Evolutionary conservation across 345 rosid species (phyloP), one percentile per base, ranked within the genome.

Genomic region (Ailanthus altissimus): DNA sequence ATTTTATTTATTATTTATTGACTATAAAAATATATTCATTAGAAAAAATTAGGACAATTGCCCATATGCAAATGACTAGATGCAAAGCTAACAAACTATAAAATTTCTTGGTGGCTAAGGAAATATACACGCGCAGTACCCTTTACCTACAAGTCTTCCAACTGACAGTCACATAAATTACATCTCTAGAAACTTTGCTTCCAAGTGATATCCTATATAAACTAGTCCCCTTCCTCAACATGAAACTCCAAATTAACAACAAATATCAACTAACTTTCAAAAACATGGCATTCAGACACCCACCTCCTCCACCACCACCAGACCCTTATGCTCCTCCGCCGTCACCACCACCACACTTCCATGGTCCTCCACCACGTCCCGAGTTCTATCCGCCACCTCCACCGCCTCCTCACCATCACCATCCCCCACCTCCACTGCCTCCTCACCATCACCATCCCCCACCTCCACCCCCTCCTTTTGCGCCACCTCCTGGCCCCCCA

Each of bases 341-440:
- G 13, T 78, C 78, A 2, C 82, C 70, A 14, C 81, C 73, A 3
- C 79, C 81, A 3, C 74, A 49, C 36, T 8, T 20, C 6, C 45
- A 40, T 14, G 71, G 46, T 1, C 40, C 63, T 15, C 42, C 78
- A 5, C 60, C 83, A 3, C 78, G 28, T 25, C 80, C 75, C 16
- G 74, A 18, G 68, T 72, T 2, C 43, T 46, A 16, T 75, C 20
- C n/a, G 8, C 75, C 43, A 0, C 45, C 68, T 9, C 26, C 77
- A 46, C 77, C 77, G 15, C 78, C 80, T 26, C 78, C 62, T 40
- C 62, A 18, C 71, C 70, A 36, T 75, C 63, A 0, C 77, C 80
- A 2, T 77, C 80, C 23, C 43, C 43, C 78, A 5, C 56, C 76
- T 6, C 77, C 50, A 6, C 59, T 60, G 21, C 80, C 76, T 5